Percentiles rank a stretch among this genome's conserved stretches.
Conservation (phyloP, 148 eudicot species). For the Cornus florida region DNA sequence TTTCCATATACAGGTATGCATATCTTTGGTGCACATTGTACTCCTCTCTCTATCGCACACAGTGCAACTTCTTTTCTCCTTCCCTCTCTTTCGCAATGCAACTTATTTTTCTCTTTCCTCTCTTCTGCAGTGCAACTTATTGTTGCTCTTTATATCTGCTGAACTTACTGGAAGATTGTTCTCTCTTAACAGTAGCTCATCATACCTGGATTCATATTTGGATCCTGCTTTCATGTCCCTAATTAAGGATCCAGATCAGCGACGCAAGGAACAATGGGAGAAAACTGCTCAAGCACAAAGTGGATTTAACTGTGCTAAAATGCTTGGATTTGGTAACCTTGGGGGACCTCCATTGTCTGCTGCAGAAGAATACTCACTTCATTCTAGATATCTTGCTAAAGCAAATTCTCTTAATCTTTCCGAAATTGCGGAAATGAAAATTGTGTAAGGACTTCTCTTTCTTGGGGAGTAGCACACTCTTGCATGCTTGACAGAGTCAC, state of each 20-base stretch:
- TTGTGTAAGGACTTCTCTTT: constrained; percentile 61
- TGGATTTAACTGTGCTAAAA: constrained; percentile 68
- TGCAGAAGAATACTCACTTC: constrained; percentile 97
- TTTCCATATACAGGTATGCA: background rate
- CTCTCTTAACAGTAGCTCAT: constrained; percentile 59
- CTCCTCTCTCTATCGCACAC: background rate
- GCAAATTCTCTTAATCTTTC: constrained; percentile 90
- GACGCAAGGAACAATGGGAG: constrained; percentile 91
- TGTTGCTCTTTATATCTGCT: constrained; percentile 8
- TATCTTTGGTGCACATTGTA: too few species aligned
- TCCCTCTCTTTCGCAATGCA: too few species aligned
- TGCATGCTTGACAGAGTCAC: background rate
- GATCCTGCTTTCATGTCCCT: constrained; percentile 99
- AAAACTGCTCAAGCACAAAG: constrained; percentile 84
- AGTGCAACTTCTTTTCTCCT: background rate
- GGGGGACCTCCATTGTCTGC: constrained; percentile 87
- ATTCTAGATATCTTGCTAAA: constrained; percentile 93
- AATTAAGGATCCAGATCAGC: constrained; percentile 95
- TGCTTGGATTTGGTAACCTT: constrained; percentile 89
- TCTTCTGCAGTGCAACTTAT: background rate
- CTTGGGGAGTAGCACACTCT: background rate
- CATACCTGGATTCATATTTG: constrained; percentile 80
- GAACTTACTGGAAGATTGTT: constrained; percentile 7
- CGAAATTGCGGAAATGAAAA: constrained; percentile 97
- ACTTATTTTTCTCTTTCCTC: background rate